Evolutionary conservation across 2,329 filamentous ascomycete genomes (phyloP).

Genomic region (Penicillium vulpinum): DNA sequence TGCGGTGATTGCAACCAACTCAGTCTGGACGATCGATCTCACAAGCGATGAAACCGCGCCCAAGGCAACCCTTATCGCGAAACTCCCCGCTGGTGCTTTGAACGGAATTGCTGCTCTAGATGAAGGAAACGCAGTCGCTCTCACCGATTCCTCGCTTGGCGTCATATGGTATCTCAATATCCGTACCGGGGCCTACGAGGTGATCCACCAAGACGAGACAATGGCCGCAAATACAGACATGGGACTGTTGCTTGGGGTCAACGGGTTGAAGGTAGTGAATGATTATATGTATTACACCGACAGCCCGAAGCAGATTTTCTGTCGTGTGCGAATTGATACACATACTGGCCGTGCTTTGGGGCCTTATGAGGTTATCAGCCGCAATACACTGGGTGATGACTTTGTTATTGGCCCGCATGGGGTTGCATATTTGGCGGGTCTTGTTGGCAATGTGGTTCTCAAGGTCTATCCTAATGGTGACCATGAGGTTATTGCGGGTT

Average conservation of each 20-base stretch:
- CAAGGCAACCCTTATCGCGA: constrained; percentile 5
- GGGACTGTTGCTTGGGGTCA: constrained; percentile 13
- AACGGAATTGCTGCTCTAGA: constrained; percentile 19
- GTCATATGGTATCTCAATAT: constrained; percentile 18
- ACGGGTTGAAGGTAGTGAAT: constrained; percentile 12
- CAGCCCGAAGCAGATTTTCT: constrained; percentile 17
- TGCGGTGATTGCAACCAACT: constrained; percentile 17
- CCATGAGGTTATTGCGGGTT: constrained; percentile 6
- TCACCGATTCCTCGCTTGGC: constrained; percentile 16
- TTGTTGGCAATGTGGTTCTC: constrained; percentile 14
- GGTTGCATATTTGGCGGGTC: constrained; percentile 18
- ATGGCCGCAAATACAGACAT: constrained; percentile 8
- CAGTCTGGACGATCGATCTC: constrained; percentile 19
- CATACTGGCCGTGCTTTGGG: constrained; percentile 16
- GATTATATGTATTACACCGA: constrained; percentile 21
- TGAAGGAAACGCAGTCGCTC: constrained; percentile 4
- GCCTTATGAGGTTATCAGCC: constrained; percentile 14
- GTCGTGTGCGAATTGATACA: constrained; percentile 17
- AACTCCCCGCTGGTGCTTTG: constrained; percentile 14
- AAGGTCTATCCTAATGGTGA: constrained; percentile 2
- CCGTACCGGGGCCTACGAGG: constrained; percentile 10
- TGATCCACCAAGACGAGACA: constrained; percentile 15
- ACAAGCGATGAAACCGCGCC: background rate
- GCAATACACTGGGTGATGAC: constrained; percentile 15
- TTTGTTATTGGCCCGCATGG: constrained; percentile 17